A percentile compares a stretch with the other conserved stretches of the same genome.
phyloP scores from a whole-genome alignment of 2,329 filamentous ascomycete species.

The Xylariaceae sp. region DNA sequence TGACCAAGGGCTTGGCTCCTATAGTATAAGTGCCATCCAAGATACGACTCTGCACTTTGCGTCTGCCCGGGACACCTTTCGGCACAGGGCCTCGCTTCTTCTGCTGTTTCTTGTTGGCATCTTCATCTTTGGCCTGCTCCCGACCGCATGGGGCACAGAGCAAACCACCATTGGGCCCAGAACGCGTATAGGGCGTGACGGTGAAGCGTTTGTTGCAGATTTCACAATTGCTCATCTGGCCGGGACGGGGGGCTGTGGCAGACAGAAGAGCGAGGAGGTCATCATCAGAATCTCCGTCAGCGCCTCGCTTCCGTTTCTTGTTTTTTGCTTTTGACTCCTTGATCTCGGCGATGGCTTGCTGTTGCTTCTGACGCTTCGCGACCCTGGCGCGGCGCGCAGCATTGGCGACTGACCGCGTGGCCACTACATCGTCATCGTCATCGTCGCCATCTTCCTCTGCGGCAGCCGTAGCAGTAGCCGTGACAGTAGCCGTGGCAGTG shows the following conservation, averaged over 20 bases:
- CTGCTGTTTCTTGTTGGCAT: conserved; percentile 51
- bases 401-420: conserved; percentile 2
- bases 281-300: conserved; percentile 43
- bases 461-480: conserved; percentile 7
- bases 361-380: conserved; percentile 49
- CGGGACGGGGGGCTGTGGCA: conserved; percentile 58
- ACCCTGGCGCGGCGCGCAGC: conserved; percentile 13
- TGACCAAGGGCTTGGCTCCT: conserved; percentile 64
- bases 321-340: conserved; percentile 56
- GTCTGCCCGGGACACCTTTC: conserved; percentile 55
- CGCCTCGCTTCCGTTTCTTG: conserved; percentile 45
- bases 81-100: conserved; percentile 45
- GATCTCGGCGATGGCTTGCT: conserved; percentile 54
- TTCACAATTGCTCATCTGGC: conserved; percentile 85
- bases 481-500: conserved; percentile 4
- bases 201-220: conserved; percentile 84
- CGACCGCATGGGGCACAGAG: conserved; percentile 79
- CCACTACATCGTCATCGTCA: conserved; percentile 6
- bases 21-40: conserved; percentile 66
- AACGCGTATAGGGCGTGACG: conserved; percentile 82
- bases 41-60: conserved; percentile 76
- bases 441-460: conserved; percentile 14
- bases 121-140: conserved; percentile 61
- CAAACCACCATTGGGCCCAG: conserved; percentile 77
- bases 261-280: conserved; percentile 42